Percentiles rank a stretch among this genome's conserved stretches.
Conservation (phyloP, 2,329 filamentous ascomycete genomes). For the Aspergillus nomiae region DNA sequence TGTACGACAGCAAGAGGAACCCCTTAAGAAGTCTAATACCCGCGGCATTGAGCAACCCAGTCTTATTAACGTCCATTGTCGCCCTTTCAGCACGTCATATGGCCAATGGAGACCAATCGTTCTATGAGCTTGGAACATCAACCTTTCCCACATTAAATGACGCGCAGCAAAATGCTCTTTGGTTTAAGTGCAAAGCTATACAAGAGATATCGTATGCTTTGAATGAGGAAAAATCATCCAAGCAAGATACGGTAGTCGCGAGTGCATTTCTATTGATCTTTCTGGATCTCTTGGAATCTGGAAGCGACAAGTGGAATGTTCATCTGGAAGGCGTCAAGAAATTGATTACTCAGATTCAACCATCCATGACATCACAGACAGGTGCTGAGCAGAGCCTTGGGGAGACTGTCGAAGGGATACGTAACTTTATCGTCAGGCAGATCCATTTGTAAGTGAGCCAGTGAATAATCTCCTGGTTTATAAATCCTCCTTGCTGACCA, state of each 20-base stretch:
- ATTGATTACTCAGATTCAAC: not conserved
- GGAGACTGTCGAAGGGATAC: constrained; percentile 1
- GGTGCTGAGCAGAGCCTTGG: not conserved
- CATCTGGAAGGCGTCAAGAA: constrained; percentile 16
- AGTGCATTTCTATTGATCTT: constrained; percentile 23
- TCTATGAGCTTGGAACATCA: constrained; percentile 16
- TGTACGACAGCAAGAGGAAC: constrained; percentile 38
- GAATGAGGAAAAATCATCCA: not conserved
- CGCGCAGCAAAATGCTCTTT: constrained; percentile 21
- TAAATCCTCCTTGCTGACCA: not conserved
- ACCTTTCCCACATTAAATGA: constrained; percentile 4
- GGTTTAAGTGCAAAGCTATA: constrained; percentile 26
- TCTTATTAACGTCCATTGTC: constrained; percentile 30
- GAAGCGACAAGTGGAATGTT: constrained; percentile 19
- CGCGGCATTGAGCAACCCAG: constrained; percentile 26
- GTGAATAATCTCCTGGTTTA: too few relatives aligned
- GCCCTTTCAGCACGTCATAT: constrained; percentile 36
- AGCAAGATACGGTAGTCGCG: constrained; percentile 14
- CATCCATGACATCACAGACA: not conserved
- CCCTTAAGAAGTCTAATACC: constrained; percentile 34
- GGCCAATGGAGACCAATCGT: constrained; percentile 28
- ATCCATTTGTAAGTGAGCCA: not conserved
- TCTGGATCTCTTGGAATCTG: constrained; percentile 22
- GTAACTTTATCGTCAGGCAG: not conserved
- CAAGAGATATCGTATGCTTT: constrained; percentile 14